Base-by-base conservation (phyloP, 1,139 yeast genomes). In the Taphrina communis region DNA sequence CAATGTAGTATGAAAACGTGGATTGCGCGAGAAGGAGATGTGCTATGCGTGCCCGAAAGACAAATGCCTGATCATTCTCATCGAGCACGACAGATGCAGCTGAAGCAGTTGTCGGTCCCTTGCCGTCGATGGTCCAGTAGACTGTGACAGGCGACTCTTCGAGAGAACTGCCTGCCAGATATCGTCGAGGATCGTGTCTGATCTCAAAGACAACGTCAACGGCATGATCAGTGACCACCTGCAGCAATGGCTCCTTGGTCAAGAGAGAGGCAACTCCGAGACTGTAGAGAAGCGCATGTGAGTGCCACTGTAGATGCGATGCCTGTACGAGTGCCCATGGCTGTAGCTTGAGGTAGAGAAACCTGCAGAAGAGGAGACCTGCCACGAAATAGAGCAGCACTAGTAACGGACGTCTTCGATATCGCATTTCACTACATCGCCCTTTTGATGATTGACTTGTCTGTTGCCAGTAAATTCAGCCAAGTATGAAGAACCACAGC, bases 171-270 rank as follows among this genome's bases (percentile, higher is more conserved):
- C 36, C 41, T 5, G n/a, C 39, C 39, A 25, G 51, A 21, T 11
- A 31, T n/a, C 12, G 52, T 17, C 2, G 21, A 17, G 52, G 59
- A 42, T 62, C 66, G 57, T 62, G 66, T 17, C 66, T 53, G 38
- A 36, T 31, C 36, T 63, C 67, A 46, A 63, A 63, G 41, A 63
- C 61, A 4, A 63, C 36, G 35, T 63, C 67, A n/a, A 53, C 21
- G 12, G 46, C 35, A n/a, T 55, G 41, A n/a, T 55, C 48, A 25
- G 38, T 58, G 11, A 63, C 59, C 21, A 63, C 50, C 55, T 63
- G 67, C 38, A 63, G 53, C 25, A 63, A 55, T 11, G 67, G 67
- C 41, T 63, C 39, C 35, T 63, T 63, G 36, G 61, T 55, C 19
- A 63, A n/a, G 6, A 63, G 55, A 4, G 46, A 17, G 19, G 48